Base-by-base conservation (phyloP, 208 protist genomes). In the Acanthamoeba rhysodes region DNA sequence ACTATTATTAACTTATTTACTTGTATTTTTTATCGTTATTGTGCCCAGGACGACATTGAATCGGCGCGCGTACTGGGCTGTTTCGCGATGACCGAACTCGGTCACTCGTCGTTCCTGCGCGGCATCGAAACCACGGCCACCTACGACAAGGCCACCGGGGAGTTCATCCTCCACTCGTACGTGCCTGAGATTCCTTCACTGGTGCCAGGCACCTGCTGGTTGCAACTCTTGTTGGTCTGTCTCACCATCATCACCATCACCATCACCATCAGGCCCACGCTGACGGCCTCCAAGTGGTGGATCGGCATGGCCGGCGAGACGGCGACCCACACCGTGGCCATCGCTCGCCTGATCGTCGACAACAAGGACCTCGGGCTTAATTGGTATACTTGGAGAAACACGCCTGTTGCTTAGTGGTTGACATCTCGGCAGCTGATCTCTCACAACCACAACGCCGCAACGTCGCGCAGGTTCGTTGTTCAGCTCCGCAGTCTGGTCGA, bases 121-220 rank as follows among this genome's bases (percentile, higher is more conserved):
- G 96, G 96, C 48, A 72, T 97, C 27, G 95, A 97, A 80, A 98
- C 97, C 2, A 96, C 94, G 4, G 97, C 97, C 7, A 95, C 90
- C 7, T 97, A 91, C 34, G 95, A 97, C 82, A 16, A 16, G 27
- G 10, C 16, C 22, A 96, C 87, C 1, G 27, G 96, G 24, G 87
- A 95, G 34, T 98, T 97, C 68, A 78, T 97, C 10, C 87, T 98
- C 22, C 66, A 97, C 48, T 90, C 95, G 24, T 80, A 48, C 18
- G 68, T 41, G 45, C 9, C 9, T 48, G 45, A 48, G 45, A 48
- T 48, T 48, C 45, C 45, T 48, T 48, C 45, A 48, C 3, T 9
- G 45, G 45, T 48, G 45, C 45, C 2, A 48, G 45, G 9, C 45
- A 48, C 45, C 5, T 2, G 5, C 37, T 41, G 2, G 1, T 41